Evolutionary conservation across 768 basidiomycete genomes (phyloP).

Genomic region (Inosperma sp.): DNA sequence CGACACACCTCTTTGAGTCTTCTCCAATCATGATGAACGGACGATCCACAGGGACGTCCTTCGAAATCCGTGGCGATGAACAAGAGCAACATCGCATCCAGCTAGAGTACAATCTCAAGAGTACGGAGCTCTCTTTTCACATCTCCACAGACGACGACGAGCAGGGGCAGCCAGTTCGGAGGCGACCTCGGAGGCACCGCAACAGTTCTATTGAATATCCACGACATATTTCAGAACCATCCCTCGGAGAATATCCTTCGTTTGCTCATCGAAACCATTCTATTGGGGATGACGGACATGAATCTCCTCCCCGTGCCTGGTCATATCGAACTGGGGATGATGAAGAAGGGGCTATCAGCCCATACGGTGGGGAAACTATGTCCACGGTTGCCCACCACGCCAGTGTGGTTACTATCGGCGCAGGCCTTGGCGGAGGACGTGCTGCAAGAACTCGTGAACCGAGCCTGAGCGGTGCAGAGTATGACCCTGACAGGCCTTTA

Average conservation of each 20-base stretch:
- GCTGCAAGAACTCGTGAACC: conserved; percentile 43
- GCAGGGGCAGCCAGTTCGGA: conserved; percentile 26
- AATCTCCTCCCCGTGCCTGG: conserved; percentile 51
- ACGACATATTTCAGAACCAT: conserved; percentile 59
- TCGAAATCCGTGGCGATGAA: conserved; percentile 63
- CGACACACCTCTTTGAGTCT: conserved; percentile 26
- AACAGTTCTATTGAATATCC: conserved; percentile 65
- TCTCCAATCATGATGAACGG: conserved; percentile 36
- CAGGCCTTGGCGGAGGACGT: conserved; percentile 66
- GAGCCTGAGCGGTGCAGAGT: conserved; percentile 72
- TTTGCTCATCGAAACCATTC: conserved; percentile 56
- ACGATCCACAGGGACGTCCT: conserved; percentile 31
- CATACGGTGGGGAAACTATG: conserved; percentile 64
- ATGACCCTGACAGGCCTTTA: conserved; percentile 78
- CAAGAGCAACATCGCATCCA: conserved; percentile 72
- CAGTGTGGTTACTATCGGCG: conserved; percentile 78
- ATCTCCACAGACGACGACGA: conserved; percentile 47
- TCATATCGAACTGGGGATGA: conserved; percentile 54
- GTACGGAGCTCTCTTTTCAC: conserved; percentile 67
- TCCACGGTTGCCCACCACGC: conserved; percentile 90
- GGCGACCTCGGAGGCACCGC: conserved; percentile 36
- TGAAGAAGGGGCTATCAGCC: conserved; percentile 63
- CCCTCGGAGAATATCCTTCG: conserved; percentile 55
- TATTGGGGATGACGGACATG: conserved; percentile 45
- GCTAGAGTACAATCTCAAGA: conserved; percentile 74